A percentile compares a stretch with the other conserved stretches of the same genome.
Evolutionary conservation across 306 rosid species (phyloP).

Genomic region (Luffa aegyptiaca): DNA sequence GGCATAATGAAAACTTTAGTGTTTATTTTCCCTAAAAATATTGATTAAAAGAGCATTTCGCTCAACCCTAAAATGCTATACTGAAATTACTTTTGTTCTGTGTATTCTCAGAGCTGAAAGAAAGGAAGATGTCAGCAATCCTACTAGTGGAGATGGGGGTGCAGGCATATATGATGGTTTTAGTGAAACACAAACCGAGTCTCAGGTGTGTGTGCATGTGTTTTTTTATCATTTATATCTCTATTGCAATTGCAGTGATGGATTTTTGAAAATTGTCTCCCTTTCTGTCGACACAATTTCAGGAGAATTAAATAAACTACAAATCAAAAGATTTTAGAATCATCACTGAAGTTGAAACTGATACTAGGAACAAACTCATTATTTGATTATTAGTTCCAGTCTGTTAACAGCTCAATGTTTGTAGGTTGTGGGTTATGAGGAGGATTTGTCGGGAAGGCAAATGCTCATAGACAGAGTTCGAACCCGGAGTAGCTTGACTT

Average conservation of each 20-base stretch:
- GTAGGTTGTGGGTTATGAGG: conserved; percentile 86
- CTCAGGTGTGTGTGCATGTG: conserved; percentile 51
- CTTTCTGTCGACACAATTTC: background rate
- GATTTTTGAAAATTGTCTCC: background rate
- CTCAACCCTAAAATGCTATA: background rate
- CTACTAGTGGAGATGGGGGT: conserved; percentile 31
- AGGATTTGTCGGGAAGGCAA: conserved; percentile 87
- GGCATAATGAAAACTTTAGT: background rate
- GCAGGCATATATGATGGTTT: conserved; percentile 50
- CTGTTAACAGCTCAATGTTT: conserved; percentile 9
- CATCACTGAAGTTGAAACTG: background rate
- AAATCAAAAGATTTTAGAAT: background rate
- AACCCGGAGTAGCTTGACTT: conserved; percentile 52
- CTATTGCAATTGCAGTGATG: background rate
- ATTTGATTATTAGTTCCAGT: conserved; percentile 11
- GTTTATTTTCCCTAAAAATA: background rate
- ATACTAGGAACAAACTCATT: conserved; percentile 10
- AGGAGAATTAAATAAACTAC: background rate
- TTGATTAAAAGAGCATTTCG: background rate
- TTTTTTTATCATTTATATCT: background rate
- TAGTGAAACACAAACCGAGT: conserved; percentile 89
- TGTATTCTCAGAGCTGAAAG: conserved; percentile 23
- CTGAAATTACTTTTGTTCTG: background rate
- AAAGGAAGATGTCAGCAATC: conserved; percentile 33
- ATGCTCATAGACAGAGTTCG: conserved; percentile 82